Percentiles rank a stretch among this genome's conserved stretches.
Evolutionary conservation across 2,329 filamentous ascomycete genomes (phyloP).

Genomic region (Xylariales sp.): DNA sequence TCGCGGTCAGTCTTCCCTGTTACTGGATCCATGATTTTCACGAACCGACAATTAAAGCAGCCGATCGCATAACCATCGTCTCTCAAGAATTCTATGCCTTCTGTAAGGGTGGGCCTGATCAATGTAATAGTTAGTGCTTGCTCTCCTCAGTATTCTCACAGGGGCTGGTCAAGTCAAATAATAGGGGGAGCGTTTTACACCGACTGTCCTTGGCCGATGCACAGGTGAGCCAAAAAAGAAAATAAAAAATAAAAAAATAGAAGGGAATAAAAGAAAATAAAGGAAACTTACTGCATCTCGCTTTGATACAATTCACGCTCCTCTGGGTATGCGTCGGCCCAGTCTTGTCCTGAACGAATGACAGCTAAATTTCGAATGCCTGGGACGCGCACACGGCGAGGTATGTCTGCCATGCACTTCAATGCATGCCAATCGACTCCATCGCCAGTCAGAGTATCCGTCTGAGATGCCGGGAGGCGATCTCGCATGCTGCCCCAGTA

Average conservation of each 20-base stretch:
- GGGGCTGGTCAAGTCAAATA: too few relatives aligned
- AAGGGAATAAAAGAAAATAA: too few relatives aligned
- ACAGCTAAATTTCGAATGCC: background rate
- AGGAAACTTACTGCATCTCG: background rate
- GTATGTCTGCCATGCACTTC: background rate
- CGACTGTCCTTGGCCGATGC: too few relatives aligned
- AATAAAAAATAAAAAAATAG: too few relatives aligned
- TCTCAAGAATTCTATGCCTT: background rate
- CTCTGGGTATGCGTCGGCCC: background rate
- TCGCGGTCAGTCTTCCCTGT: background rate
- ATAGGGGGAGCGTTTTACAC: too few relatives aligned
- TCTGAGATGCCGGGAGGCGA: background rate
- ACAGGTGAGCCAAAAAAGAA: too few relatives aligned
- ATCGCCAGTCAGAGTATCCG: background rate
- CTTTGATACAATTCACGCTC: background rate
- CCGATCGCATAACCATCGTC: background rate
- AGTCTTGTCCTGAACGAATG: background rate
- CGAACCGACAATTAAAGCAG: background rate
- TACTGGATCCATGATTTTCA: background rate
- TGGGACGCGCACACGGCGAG: background rate
- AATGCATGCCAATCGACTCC: background rate
- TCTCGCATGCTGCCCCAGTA: conserved; percentile 1
- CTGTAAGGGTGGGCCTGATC: background rate
- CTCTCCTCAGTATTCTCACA: too few relatives aligned
- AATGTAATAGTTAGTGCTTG: too few relatives aligned